Evolutionary conservation across 495 filamentous ascomycete genomes (phyloP).

Genomic region (Acidomyces sp.): DNA sequence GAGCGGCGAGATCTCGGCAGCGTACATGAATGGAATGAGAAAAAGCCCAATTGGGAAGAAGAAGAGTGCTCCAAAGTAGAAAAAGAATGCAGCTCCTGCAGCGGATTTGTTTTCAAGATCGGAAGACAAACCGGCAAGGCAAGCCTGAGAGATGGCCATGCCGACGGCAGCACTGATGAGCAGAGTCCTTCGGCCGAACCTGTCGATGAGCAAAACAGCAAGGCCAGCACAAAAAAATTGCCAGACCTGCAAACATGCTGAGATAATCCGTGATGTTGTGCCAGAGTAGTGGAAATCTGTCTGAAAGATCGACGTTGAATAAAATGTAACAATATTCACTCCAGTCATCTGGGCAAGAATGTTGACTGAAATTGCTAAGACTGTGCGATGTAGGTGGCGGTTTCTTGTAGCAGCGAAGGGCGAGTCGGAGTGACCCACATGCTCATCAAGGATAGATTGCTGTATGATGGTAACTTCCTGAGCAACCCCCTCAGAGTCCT

Average conservation of each 20-base stretch:
- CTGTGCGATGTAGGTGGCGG: conserved; percentile 56
- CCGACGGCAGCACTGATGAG: conserved; percentile 62
- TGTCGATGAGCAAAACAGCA: conserved; percentile 57
- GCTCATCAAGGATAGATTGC: conserved; percentile 59
- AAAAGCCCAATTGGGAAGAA: conserved; percentile 67
- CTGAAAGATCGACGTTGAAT: conserved; percentile 52
- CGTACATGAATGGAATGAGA: conserved; percentile 66
- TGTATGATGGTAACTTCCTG: conserved; percentile 60
- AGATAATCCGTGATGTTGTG: conserved; percentile 50
- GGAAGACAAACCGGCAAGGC: conserved; percentile 45
- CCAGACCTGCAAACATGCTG: conserved; percentile 58
- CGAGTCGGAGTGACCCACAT: conserved; percentile 45
- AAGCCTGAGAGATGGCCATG: conserved; percentile 55
- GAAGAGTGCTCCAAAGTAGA: conserved; percentile 63
- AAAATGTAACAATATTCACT: conserved; percentile 67
- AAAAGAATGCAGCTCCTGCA: conserved; percentile 41
- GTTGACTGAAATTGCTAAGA: conserved; percentile 57
- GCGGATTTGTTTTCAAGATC: conserved; percentile 20
- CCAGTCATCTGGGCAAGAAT: conserved; percentile 65
- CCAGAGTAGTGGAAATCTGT: conserved; percentile 41
- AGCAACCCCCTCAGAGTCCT: conserved; percentile 42
- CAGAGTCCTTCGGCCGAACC: conserved; percentile 52
- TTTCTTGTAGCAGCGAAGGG: conserved; percentile 60
- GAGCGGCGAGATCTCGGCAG: conserved; percentile 56
- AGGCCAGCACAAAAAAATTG: conserved; percentile 64